Percentiles rank a stretch among this genome's conserved stretches.
These are phyloP conservation scores for Alternaria ventricosa DNA, from an alignment of 2,329 filamentous ascomycete species.

Conservation along the genomic window DNA sequence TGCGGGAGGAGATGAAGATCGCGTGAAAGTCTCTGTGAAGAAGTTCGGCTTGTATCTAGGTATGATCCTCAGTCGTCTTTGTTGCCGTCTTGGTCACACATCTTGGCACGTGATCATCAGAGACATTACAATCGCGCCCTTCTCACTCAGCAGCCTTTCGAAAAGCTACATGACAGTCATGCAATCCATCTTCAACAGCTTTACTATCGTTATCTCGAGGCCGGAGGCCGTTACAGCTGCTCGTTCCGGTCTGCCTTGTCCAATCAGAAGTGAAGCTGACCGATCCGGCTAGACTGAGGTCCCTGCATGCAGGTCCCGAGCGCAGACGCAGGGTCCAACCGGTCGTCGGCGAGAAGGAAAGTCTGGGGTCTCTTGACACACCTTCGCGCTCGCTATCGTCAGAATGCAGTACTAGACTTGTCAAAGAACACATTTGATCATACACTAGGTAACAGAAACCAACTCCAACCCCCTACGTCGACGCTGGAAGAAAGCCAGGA, in stretches of 20 bases:
- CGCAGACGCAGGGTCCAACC: constrained; percentile 7
- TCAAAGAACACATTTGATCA: too few species aligned
- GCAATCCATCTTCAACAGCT: not conserved
- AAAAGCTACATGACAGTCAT: not conserved
- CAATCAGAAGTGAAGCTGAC: not conserved
- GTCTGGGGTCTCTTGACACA: constrained; percentile 2
- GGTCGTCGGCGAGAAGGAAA: constrained; percentile 4
- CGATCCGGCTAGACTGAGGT: not conserved
- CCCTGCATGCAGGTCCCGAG: constrained; percentile 12
- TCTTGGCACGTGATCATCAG: rapidly evolving
- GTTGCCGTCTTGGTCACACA: not conserved
- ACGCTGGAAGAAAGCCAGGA: rapidly evolving
- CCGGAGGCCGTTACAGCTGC: not conserved
- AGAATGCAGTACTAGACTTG: not conserved
- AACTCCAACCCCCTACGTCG: rapidly evolving
- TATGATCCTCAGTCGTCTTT: too few species aligned
- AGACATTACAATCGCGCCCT: not conserved
- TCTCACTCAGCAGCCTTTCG: not conserved
- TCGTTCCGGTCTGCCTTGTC: not conserved
- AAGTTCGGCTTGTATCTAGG: not conserved
- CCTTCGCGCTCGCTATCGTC: not conserved
- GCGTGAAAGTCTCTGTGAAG: rapidly evolving
- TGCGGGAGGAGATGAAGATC: not conserved
- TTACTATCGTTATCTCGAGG: not conserved
- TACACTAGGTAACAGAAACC: rapidly evolving